Evolutionary conservation across 768 basidiomycete genomes (phyloP), one percentile per base, ranked within the genome.

Genomic region (Tephrocybe rancida): DNA sequence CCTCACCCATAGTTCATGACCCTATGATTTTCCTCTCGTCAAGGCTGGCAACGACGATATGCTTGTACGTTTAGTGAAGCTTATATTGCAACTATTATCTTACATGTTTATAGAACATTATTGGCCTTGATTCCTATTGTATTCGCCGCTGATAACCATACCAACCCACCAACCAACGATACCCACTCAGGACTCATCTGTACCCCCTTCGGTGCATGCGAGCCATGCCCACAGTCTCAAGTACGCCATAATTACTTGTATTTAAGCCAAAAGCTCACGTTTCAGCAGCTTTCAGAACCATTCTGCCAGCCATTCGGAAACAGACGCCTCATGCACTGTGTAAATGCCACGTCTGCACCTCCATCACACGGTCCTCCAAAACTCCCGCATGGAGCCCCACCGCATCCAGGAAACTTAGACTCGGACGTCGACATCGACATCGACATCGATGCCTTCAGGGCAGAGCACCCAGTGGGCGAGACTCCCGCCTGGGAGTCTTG

Each of bases 241-340:
- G 87, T 89, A 61, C 48, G 82, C 13, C 30, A n/a, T 13, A 34
- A 24, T 34, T 41, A 48, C 35, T 48, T 52, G 42, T 43, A 24
- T 34, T 32, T 57, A 27, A 16, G 27, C 24, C 52, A 35, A 22
- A 44, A 48, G n/a, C 24, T 48, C 14, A 24, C 44, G 26, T n/a
- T 7, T 19, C 50, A 30, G 8, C 58, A 95, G 93, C 74, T 91
- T 29, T 75, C 86, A 62, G 84, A 95, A 73, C 94, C 95, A 2
- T 96, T 90, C 70, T 98, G 95, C 71, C 86, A 91, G 64, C 95
- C 95, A n/a, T 96, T 94, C 65, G 95, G 95, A 47, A 95, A 95
- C 70, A 85, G 95, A 21, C 85, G 91, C 18, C 80, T 94, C 35
- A 79, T 95, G 76, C 95, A 95, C 66, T 98, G 95, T 56, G 64